A percentile compares a stretch with the other conserved stretches of the same genome.
phyloP scores from a whole-genome alignment of 768 basidiomycete genomes.

The Solioccasus polychromus region DNA sequence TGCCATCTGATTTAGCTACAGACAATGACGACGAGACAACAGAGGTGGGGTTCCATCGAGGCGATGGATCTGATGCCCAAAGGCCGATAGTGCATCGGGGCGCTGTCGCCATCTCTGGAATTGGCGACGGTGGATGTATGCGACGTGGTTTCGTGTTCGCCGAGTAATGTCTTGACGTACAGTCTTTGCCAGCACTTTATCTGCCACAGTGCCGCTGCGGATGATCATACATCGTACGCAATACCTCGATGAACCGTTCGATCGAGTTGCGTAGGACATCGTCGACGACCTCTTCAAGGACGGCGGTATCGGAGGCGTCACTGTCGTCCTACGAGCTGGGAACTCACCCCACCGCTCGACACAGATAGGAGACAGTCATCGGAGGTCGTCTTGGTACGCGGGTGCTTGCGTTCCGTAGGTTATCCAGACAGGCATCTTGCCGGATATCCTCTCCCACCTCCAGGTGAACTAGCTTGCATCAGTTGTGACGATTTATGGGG shows the following conservation, averaged over 20 bases:
- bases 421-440: too few relatives aligned
- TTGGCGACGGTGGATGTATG: slow-evolving; percentile 80
- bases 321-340: too few relatives aligned
- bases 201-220: slow-evolving; percentile 59
- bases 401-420: too few relatives aligned
- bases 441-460: too few relatives aligned
- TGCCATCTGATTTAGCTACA: too few relatives aligned
- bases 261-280: slow-evolving; percentile 50
- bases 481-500: too few relatives aligned
- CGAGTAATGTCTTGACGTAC: slow-evolving; percentile 2
- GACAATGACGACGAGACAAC: slow-evolving; percentile 22
- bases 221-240: slow-evolving; percentile 67
- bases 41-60: slow-evolving; percentile 15
- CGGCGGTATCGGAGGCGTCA: slow-evolving; percentile 72
- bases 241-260: slow-evolving; percentile 54
- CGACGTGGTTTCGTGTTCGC: not conserved
- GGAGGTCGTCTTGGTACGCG: too few relatives aligned
- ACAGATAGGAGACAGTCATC: too few relatives aligned
- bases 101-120: slow-evolving; percentile 77
- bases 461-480: too few relatives aligned
- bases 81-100: slow-evolving; percentile 45
- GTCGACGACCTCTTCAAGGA: slow-evolving; percentile 55
- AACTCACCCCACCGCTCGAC: too few relatives aligned
- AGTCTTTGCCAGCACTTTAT: slow-evolving; percentile 63
- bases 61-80: slow-evolving; percentile 60